phyloP scores from a whole-genome alignment of 768 basidiomycete genomes.

The Tricholoma hemisulphureum region DNA sequence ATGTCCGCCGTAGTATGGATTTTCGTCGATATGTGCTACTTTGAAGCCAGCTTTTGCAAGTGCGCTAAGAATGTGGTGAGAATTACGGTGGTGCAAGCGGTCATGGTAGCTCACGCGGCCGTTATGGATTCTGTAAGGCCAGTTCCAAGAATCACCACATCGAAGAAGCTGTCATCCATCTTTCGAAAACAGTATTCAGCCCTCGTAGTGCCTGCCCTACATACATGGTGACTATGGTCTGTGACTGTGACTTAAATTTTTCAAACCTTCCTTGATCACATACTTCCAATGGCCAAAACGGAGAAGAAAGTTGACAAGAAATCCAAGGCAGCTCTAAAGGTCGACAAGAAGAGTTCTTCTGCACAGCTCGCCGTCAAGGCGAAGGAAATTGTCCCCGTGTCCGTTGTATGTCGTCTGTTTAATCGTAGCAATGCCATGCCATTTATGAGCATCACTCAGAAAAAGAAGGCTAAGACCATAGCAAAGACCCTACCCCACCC shows the following conservation, averaged over 20 bases:
- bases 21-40: constrained; percentile 84
- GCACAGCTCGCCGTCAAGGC: constrained; percentile 33
- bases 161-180: constrained; percentile 51
- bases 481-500: constrained; percentile 19
- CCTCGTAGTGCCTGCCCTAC: constrained; percentile 45
- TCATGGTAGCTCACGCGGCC: constrained; percentile 71
- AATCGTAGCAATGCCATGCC: not conserved
- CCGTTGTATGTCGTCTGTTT: constrained; percentile 23
- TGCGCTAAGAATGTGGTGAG: constrained; percentile 49
- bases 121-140: constrained; percentile 81
- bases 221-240: constrained; percentile 20
- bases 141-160: constrained; percentile 73
- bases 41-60: constrained; percentile 86
- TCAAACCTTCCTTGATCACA: constrained; percentile 16
- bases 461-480: constrained; percentile 16
- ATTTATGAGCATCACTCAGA: constrained; percentile 14
- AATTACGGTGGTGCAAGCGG: constrained; percentile 7
- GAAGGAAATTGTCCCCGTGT: constrained; percentile 45
- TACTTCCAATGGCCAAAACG: constrained; percentile 42
- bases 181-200: not conserved
- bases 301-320: constrained; percentile 49
- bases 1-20: constrained; percentile 80
- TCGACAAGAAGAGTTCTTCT: constrained; percentile 33
- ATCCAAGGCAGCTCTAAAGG: constrained; percentile 31
- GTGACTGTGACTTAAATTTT: constrained; percentile 22